These are phyloP conservation scores for Coprinellus aureogranulatus DNA, from an alignment of 768 basidiomycete species.

Conservation along the genomic window DNA sequence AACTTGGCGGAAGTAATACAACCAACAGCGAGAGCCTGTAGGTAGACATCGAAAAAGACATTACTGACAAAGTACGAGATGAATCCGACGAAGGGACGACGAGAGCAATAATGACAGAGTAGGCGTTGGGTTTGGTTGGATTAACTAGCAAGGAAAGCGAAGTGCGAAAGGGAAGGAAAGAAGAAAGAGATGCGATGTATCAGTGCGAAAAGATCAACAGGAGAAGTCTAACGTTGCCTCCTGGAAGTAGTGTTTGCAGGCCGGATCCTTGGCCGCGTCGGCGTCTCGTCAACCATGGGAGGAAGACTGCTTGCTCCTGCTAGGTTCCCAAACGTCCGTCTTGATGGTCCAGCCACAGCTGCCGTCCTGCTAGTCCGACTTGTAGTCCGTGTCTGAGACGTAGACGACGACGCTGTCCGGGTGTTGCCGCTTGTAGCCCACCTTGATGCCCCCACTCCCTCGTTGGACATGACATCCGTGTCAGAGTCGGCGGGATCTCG, in stretches of 20 bases:
- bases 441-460: conserved; percentile 30
- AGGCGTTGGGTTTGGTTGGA: too few species aligned
- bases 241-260: conserved; percentile 11
- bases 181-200: neutral
- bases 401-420: conserved; percentile 12
- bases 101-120: neutral
- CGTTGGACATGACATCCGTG: conserved; percentile 16
- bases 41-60: conserved; percentile 10
- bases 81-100: neutral
- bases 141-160: too few species aligned
- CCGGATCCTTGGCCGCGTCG: conserved; percentile 22
- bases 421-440: conserved; percentile 25
- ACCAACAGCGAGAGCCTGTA: too few species aligned
- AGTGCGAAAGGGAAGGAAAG: neutral
- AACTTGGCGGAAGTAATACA: neutral
- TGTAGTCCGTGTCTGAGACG: conserved; percentile 7
- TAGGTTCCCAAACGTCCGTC: conserved; percentile 5
- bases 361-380: conserved; percentile 6
- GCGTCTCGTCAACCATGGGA: conserved; percentile 23
- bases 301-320: conserved; percentile 6
- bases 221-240: conserved; percentile 15
- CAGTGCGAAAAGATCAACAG: conserved; percentile 2
- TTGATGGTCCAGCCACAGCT: conserved; percentile 8
- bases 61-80: neutral
- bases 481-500: conserved; percentile 14